Base-by-base conservation (phyloP, 257 asterid genomes). In the Mitragyna speciosa region DNA sequence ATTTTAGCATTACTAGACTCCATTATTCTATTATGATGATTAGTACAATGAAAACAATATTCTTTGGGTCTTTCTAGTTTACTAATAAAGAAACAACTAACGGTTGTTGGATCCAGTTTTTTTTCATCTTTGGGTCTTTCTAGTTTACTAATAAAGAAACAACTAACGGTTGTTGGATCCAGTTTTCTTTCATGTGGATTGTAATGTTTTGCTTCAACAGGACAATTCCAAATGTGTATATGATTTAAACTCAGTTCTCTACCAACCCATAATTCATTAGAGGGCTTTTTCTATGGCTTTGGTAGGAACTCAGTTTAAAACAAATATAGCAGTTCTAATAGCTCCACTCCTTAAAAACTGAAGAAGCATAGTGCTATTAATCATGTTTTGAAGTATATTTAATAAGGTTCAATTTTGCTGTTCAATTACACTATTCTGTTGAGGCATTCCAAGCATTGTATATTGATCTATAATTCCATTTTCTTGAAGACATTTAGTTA, bases 51-150 rank as follows among this genome's bases (percentile, higher is more conserved):
- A 36, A 71, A 71, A 12, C 14, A 5, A 47, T 72, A 47, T 11
- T 56, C 73, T 36, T 66, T 66, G 71, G 41, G 26, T 15, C 71
- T 66, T 66, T 66, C 36, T 7, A 7, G 19, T 12, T 70, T 12
- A 11, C 75, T 54, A 70, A 70, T 70, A 41, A 70, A 70, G 45
- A 30, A 45, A 22, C 58, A 1, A 24, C 52, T 71, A 20, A 47
- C 43, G 56, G 58, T 71, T 45, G 59, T 71, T 43, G n/a, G 30
- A 45, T 71, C 76, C 58, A 71, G 22, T 47, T 71, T 68, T 10
- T 31, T 68, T 14, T 28, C 19, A 15, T 56, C 73, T 36, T 66
- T 66, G 71, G 41, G 26, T 15, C 71, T 66, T 66, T 66, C 36
- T 7, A 7, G 19, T 12, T 70, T 12, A 11, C 75, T 54, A 70